phyloP scores from a whole-genome alignment of 2,329 filamentous ascomycete species.

The Exserohilum rostratum region DNA sequence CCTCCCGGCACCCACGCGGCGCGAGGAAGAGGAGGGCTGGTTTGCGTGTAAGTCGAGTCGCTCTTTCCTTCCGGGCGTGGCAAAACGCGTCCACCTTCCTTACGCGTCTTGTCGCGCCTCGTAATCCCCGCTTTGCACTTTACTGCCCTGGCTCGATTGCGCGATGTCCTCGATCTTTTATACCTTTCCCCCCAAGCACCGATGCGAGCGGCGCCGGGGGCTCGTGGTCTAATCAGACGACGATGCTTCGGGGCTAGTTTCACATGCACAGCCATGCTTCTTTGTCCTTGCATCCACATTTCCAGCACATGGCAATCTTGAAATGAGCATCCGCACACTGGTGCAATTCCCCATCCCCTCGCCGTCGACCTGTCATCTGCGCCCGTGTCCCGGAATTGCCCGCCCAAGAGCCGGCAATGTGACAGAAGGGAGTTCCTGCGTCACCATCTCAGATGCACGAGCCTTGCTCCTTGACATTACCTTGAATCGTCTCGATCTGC shows the following conservation, averaged over 20 bases:
- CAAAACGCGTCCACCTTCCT: neutral
- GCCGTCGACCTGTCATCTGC: conserved; percentile 35
- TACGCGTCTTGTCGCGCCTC: conserved; percentile 15
- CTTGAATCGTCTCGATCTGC: conserved; percentile 29
- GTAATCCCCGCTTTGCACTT: conserved; percentile 19
- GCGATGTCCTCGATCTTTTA: conserved; percentile 3
- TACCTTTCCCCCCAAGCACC: conserved; percentile 1
- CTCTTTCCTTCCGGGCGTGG: conserved; percentile 12
- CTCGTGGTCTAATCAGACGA: conserved; percentile 38
- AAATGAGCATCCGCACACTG: conserved; percentile 21
- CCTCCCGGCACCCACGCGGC: conserved; percentile 79
- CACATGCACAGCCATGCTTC: conserved; percentile 29
- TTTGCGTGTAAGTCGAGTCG: conserved; percentile 81
- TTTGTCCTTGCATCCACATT: conserved; percentile 14
- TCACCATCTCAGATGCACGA: conserved; percentile 46
- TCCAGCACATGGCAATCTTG: conserved; percentile 29
- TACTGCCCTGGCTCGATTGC: neutral
- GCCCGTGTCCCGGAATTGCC: conserved; percentile 32
- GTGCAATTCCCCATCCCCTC: conserved; percentile 12
- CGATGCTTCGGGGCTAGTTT: conserved; percentile 32
- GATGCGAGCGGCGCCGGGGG: conserved; percentile 15
- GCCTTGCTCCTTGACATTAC: conserved; percentile 44
- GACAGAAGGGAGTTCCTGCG: conserved; percentile 53
- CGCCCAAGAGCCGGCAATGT: conserved; percentile 28
- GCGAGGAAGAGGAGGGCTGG: conserved; percentile 95